These are phyloP conservation scores for Eustoma russellianum DNA, from an alignment of 257 asterid species.

Conservation along the genomic window DNA sequence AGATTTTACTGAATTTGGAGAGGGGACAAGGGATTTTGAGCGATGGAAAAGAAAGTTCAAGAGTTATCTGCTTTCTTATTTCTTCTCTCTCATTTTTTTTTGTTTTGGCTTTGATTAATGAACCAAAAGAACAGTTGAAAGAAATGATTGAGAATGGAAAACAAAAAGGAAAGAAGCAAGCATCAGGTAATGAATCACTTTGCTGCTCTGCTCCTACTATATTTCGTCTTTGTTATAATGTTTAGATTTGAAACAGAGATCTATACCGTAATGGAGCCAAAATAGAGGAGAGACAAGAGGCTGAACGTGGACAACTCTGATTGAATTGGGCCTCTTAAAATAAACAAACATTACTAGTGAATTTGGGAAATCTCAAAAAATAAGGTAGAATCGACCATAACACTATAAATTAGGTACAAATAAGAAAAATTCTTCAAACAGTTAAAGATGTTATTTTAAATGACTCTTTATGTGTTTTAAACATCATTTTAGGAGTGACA, in stretches of 20 bases:
- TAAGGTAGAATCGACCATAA: no score
- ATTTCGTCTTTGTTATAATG: constrained; percentile 2
- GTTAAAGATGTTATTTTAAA: no score
- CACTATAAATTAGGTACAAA: no score
- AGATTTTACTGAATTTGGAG: no score
- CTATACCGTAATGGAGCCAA: constrained; percentile 11
- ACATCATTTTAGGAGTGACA: no score
- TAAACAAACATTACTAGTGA: no score
- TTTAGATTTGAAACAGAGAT: constrained; percentile 17
- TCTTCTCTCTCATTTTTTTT: constrained; percentile 5
- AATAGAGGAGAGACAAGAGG: constrained; percentile 14
- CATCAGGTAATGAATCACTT: constrained; percentile 39
- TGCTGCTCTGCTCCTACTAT: background rate
- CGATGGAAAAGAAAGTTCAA: constrained; percentile 21
- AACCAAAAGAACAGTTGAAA: constrained; percentile 10
- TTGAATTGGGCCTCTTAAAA: constrained; percentile 32
- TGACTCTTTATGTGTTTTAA: no score
- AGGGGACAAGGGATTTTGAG: constrained; percentile 18
- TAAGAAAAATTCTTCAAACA: no score
- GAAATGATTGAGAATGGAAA: constrained; percentile 23
- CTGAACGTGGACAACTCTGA: constrained; percentile 52
- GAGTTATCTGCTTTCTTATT: constrained; percentile 36
- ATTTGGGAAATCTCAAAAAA: no score
- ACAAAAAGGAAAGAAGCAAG: constrained; percentile 21
- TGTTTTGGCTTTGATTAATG: constrained; percentile 27